A percentile compares a stretch with the other conserved stretches of the same genome.
phyloP scores from a whole-genome alignment of 2,329 filamentous ascomycete species.

The Aspergillus fructus region DNA sequence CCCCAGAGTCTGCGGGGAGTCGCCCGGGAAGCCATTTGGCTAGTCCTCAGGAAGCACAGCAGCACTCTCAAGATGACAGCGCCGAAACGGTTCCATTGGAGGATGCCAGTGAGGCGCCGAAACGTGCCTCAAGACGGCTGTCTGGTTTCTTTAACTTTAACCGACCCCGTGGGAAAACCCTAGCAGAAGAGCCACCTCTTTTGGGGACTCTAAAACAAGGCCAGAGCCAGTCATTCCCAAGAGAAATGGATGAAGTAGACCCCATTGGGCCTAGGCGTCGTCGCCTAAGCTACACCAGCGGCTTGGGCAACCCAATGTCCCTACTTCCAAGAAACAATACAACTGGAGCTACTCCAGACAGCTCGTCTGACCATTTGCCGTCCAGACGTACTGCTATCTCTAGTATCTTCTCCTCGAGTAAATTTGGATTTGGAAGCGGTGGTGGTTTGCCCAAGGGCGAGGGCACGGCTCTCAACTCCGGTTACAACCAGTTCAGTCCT shows the following conservation, averaged over 20 bases:
- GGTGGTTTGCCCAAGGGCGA: conserved; percentile 31
- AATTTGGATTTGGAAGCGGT: conserved; percentile 36
- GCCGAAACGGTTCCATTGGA: conserved; percentile 33
- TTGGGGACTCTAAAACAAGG: conserved; percentile 59
- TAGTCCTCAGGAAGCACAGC: conserved; percentile 46
- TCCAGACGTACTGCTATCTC: conserved; percentile 42
- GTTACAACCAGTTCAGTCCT: conserved; percentile 49
- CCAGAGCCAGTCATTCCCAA: conserved; percentile 65
- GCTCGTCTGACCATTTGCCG: conserved; percentile 40
- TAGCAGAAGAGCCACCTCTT: conserved; percentile 57
- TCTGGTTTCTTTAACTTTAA: conserved; percentile 59
- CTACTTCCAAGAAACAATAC: conserved; percentile 49
- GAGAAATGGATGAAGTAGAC: conserved; percentile 53
- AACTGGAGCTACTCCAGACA: conserved; percentile 40
- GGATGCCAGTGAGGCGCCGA: conserved; percentile 33
- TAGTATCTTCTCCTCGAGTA: conserved; percentile 44
- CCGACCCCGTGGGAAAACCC: conserved; percentile 61
- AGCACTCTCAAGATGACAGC: conserved; percentile 34
- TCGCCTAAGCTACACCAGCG: conserved; percentile 57
- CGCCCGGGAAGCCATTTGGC: conserved; percentile 46
- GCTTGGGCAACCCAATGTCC: conserved; percentile 53
- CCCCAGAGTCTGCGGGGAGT: conserved; percentile 46
- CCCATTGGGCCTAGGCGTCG: conserved; percentile 51
- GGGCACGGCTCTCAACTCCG: conserved; percentile 34
- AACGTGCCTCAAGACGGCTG: conserved; percentile 54